phyloP scores from a whole-genome alignment of 371 early-diverging fungal species.

The Mortierella sp. region DNA sequence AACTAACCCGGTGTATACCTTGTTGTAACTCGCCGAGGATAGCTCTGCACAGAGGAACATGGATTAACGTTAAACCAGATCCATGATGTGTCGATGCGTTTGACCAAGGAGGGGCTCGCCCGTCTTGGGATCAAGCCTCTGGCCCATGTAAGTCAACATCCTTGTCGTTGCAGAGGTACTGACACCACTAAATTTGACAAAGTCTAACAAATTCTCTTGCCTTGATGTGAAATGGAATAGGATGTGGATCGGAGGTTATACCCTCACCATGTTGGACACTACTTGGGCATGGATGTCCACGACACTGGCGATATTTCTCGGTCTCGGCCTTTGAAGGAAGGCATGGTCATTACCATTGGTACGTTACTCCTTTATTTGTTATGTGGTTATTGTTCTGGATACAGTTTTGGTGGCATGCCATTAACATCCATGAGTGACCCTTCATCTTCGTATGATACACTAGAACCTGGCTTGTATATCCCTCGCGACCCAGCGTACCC shows the following conservation, averaged over 20 bases:
- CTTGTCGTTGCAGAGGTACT: background rate
- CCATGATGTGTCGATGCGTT: conserved; percentile 77
- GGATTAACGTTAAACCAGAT: conserved; percentile 86
- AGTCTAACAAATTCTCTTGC: background rate
- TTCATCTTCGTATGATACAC: background rate
- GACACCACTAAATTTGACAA: background rate
- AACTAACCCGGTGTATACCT: background rate
- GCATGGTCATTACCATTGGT: conserved; percentile 95
- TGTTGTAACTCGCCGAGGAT: background rate
- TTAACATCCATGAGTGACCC: background rate
- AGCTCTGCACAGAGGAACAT: conserved; percentile 80
- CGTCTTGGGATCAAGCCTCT: conserved; percentile 75
- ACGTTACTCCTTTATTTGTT: conserved; percentile 1
- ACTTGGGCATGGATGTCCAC: conserved; percentile 96
- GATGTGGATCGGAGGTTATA: conserved; percentile 84
- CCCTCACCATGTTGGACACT: conserved; percentile 97
- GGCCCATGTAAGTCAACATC: conserved; percentile 62
- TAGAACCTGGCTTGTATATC: conserved; percentile 96
- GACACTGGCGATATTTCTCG: conserved; percentile 86
- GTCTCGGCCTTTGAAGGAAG: conserved; percentile 75
- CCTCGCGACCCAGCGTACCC: conserved; percentile 86
- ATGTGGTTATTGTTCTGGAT: background rate
- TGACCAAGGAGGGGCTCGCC: conserved; percentile 76
- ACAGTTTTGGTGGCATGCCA: background rate
- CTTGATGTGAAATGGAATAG: conserved; percentile 38